Conservation (phyloP, 192 early-diverging fungal species). For the Spinellus fusiger region DNA sequence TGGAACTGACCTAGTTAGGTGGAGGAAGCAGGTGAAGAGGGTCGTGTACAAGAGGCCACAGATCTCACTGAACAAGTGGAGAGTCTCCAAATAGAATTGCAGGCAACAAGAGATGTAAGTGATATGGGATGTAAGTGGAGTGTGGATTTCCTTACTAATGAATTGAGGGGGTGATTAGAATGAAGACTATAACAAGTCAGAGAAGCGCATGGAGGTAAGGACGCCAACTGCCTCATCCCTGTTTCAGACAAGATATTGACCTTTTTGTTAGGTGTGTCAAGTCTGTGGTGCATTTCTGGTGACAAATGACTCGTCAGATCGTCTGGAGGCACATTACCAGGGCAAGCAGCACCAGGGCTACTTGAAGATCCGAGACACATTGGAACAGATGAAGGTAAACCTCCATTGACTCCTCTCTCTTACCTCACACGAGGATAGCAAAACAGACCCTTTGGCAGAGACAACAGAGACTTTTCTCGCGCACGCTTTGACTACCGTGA, state of each 20-base stretch:
- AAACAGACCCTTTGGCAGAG: constrained; percentile 4
- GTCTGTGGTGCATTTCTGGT: constrained; percentile 83
- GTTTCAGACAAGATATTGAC: not conserved
- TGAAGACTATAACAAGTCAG: constrained; percentile 37
- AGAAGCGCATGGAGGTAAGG: constrained; percentile 60
- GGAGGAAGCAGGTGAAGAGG: constrained; percentile 69
- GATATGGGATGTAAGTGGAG: not conserved
- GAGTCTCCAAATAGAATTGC: constrained; percentile 57
- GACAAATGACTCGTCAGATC: constrained; percentile 75
- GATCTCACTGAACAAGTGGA: constrained; percentile 60
- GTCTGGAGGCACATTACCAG: constrained; percentile 73
- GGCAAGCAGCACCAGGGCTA: constrained; percentile 86
- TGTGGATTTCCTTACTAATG: too few relatives aligned
- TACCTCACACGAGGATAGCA: constrained; percentile 8
- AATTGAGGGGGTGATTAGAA: too few relatives aligned
- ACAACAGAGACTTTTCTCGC: constrained; percentile 24
- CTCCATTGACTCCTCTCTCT: too few relatives aligned
- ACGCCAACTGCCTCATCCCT: not conserved
- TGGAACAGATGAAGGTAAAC: constrained; percentile 61
- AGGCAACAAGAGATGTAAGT: constrained; percentile 48
- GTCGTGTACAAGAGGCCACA: constrained; percentile 67
- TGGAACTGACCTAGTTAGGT: constrained; percentile 30
- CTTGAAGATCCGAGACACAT: constrained; percentile 65
- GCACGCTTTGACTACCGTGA: constrained; percentile 33
- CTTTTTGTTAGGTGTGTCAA: constrained; percentile 49